A percentile compares a stretch with the other conserved stretches of the same genome.
phyloP scores from a whole-genome alignment of 1,284 basidiomycete genomes.

The Cryptococcus sp. region DNA sequence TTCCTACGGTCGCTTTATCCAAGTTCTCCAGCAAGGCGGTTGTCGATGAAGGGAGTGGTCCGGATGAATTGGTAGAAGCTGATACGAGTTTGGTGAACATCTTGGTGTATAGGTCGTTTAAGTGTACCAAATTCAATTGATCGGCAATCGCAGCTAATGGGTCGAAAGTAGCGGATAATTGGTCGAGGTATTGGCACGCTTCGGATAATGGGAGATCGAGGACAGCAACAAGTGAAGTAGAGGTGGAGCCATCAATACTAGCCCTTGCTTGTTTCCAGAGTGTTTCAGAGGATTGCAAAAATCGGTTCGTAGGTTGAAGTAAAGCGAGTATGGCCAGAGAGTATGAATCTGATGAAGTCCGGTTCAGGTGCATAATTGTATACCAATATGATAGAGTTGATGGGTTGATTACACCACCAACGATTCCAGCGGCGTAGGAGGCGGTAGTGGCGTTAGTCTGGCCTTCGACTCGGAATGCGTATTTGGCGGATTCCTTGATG shows the following conservation, averaged over 20 bases:
- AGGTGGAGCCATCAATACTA: slow-evolving; percentile 16
- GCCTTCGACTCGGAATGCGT: neutral
- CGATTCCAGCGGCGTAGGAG: neutral
- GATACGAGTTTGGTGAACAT: slow-evolving; percentile 42
- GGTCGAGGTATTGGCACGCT: slow-evolving; percentile 26
- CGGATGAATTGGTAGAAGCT: slow-evolving; percentile 20
- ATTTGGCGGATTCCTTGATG: neutral
- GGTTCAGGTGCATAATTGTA: slow-evolving; percentile 26
- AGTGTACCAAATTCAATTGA: slow-evolving; percentile 42
- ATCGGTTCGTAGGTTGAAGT: slow-evolving; percentile 20
- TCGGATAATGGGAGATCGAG: slow-evolving; percentile 37
- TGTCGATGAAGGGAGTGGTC: slow-evolving; percentile 1
- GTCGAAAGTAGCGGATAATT: slow-evolving; percentile 26
- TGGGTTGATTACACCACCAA: neutral
- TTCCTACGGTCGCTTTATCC: slow-evolving; percentile 18
- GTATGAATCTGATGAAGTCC: slow-evolving; percentile 26
- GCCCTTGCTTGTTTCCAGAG: slow-evolving; percentile 36
- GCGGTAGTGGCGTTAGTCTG: neutral
- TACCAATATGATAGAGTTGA: slow-evolving; percentile 21
- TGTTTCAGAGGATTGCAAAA: slow-evolving; percentile 17
- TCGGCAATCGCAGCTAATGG: slow-evolving; percentile 44
- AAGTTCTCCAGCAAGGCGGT: slow-evolving; percentile 26
- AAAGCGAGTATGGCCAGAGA: slow-evolving; percentile 38
- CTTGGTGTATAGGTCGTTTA: slow-evolving; percentile 43
- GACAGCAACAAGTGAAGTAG: slow-evolving; percentile 32